Base-by-base conservation (phyloP, 768 basidiomycete genomes). In the Hygrocybe coccinea region DNA sequence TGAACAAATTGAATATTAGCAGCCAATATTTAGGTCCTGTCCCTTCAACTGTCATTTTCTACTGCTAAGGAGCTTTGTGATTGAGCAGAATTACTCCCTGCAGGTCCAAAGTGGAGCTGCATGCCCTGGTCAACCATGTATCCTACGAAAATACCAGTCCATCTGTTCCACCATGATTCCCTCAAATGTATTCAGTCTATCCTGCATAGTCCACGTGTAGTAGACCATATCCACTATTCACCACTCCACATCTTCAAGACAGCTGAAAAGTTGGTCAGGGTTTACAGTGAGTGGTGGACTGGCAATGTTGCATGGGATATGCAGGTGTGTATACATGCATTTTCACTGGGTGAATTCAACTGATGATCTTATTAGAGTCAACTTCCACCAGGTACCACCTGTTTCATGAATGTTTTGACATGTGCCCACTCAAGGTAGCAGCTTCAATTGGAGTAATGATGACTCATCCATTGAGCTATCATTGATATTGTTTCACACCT, bases 161-260 rank as follows among this genome's bases (percentile, higher is more conserved):
- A 47, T 19, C 56, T 74, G 1, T 71, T 61, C 55, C 72, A 73
- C 56, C 57, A 56, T 10, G 56, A 66, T 49, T 48, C 63, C 2
- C 29, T 75, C 5, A 56, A 73, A 15, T 73, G 69, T 19, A 9
- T 74, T 0, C 51, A 70, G 41, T 58, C 59, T 3, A 58, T 74
- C 3, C 51, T 74, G 11, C 56, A 59, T 21, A 55, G 61, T 56
- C 71, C 65, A 1, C 48, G 66, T 1, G 34, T 74, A 29, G 17
- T 33, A 29, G 29, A 29, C 29, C 29, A 29, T 29, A 8, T 29
- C 29, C 29, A 29, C 29, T 29, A 29, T 29, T 29, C 29, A 29
- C 63, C 61, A 19, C 54, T 56, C 4, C 35, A 47, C 6, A 39
- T 66, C 3, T 66, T 52, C 38, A 47, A 36, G 10, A 56, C 38